Base-by-base conservation (phyloP, 2,329 filamentous ascomycete genomes). In the Hortaea werneckii region DNA sequence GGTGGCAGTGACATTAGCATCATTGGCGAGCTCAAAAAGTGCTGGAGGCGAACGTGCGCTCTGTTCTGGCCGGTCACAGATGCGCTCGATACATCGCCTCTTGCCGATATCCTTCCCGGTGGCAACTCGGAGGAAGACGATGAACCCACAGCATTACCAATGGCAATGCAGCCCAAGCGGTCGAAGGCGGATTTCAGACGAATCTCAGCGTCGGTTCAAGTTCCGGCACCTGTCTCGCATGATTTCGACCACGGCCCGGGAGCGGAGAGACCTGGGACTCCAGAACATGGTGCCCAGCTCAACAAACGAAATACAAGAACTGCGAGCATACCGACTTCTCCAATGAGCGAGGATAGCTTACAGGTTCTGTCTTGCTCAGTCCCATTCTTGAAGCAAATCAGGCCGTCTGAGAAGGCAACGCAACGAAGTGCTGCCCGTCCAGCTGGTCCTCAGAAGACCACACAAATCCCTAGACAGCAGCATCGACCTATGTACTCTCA, bases 21-120 rank as follows among this genome's bases (percentile, higher is more conserved):
- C 53, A 74, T 98, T 32, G 81, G 84, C 29, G 92, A 98, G 65
- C 71, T 98, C 51, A 98, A 98, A 65, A 94, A 95, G 63, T 96
- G 92, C 62, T 98, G 92, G 92, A 82, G 89, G 63, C 79, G 89
- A 43, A 86, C 92, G 13, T 96, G 89, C 62, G 82, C 85, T 0
- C 70, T 89, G 45, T 95, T 89, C 62, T 98, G 92, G 90, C 86
- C 94, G 51, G 77, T 77, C 0, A 72, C 79, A 0, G 79, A 86
- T 40, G 82, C 82, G 32, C 74, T 51, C 26, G 54, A 58, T 20
- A 46, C 50, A 9, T 76, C 74, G 10, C 72, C 80, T 3, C 79
- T 86, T 27, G 73, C 78, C 12, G 78, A 84, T 10, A 84, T 95
- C 41, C 64, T 76, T 0, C 87, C 88, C 4, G 88, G 89, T 35